Evolutionary conservation across 169 alveolate genomes (phyloP).

Genomic region (Toxoplasma gondii): DNA sequence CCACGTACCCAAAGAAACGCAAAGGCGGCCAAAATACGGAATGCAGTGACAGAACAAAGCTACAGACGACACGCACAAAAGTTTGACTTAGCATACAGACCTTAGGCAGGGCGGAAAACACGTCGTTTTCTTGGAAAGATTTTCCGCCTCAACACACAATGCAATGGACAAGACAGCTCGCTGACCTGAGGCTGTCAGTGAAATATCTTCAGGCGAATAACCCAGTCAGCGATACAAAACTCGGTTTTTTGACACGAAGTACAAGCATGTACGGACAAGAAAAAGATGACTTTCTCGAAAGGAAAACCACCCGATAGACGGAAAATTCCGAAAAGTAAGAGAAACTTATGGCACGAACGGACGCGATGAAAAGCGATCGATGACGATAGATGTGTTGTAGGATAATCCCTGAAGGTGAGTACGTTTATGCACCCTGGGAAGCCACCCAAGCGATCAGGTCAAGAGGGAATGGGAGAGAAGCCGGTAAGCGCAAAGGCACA

Average conservation of each 20-base stretch:
- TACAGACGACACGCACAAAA: not conserved
- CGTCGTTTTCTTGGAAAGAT: not conserved
- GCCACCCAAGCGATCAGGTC: not conserved
- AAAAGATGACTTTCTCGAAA: not conserved
- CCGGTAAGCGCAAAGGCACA: not conserved
- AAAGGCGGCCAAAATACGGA: not conserved
- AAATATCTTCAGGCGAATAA: not conserved
- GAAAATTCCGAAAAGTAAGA: not conserved
- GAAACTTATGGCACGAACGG: not conserved
- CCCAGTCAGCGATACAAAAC: not conserved
- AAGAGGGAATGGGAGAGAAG: not conserved
- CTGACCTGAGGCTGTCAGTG: not conserved
- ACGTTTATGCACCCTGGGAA: not conserved
- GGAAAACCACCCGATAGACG: not conserved
- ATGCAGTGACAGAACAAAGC: not conserved
- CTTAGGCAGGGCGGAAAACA: not conserved
- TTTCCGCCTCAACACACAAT: not conserved
- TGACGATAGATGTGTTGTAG: not conserved
- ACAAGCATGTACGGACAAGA: not conserved
- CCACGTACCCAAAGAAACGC: not conserved
- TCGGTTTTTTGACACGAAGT: not conserved
- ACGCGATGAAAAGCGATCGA: not conserved
- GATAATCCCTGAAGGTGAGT: not conserved
- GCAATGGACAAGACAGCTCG: not conserved
- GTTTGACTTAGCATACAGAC: not conserved